Conservation (phyloP, 495 filamentous ascomycete genomes). For the Baudoinia panamericana region DNA sequence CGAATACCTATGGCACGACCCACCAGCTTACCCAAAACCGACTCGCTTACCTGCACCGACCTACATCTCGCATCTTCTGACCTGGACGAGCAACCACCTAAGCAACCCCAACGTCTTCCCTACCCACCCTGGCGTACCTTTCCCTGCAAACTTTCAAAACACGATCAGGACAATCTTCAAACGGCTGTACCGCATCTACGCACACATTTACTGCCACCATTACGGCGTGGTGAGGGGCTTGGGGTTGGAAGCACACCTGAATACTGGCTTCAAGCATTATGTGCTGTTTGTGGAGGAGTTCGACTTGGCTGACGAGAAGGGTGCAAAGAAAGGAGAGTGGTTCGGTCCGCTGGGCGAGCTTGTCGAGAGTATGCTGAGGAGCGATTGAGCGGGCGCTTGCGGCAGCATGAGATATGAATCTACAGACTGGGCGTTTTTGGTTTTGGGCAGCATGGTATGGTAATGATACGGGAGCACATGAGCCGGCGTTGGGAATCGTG, state of each 20-base stretch:
- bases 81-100: conserved; percentile 87
- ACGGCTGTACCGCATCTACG: conserved; percentile 94
- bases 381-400: conserved; percentile 38
- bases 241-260: conserved; percentile 90
- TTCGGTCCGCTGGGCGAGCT: conserved; percentile 95
- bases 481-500: not conserved
- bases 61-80: conserved; percentile 96
- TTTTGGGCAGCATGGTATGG: not conserved
- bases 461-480: not conserved
- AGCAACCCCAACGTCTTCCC: conserved; percentile 94
- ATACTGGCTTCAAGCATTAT: conserved; percentile 99
- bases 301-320: conserved; percentile 69
- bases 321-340: conserved; percentile 46
- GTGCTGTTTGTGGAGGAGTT: conserved; percentile 95
- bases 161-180: conserved; percentile 93
- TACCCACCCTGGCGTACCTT: conserved; percentile 84
- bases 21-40: conserved; percentile 78
- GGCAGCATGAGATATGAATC: no score
- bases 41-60: conserved; percentile 96
- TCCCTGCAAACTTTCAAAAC: conserved; percentile 81
- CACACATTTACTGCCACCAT: conserved; percentile 99
- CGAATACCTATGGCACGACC: conserved; percentile 98
- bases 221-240: conserved; percentile 93
- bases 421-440: not conserved
- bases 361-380: conserved; percentile 91